Conservation (phyloP, 768 basidiomycete species). For the Cystobasidium tubakii region DNA sequence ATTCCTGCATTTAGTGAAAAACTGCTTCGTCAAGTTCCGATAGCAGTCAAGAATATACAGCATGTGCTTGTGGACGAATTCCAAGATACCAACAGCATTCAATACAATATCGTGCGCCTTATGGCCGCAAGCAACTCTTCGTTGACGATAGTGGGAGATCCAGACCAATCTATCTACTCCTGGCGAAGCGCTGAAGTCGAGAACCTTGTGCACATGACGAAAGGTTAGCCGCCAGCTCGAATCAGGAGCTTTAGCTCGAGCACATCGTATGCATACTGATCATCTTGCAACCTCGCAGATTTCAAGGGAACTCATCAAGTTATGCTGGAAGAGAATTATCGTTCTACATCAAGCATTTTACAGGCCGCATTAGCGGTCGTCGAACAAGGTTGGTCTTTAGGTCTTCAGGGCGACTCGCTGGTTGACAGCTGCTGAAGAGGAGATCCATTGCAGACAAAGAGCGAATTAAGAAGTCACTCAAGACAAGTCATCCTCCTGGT, state of each 20-base stretch:
- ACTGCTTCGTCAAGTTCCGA: conserved; percentile 55
- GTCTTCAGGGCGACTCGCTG: too few relatives aligned
- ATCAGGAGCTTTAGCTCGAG: too few relatives aligned
- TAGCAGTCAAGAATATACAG: conserved; percentile 58
- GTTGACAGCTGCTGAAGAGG: too few relatives aligned
- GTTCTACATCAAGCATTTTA: conserved; percentile 72
- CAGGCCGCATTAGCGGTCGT: conserved; percentile 69
- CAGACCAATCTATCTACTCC: conserved; percentile 72
- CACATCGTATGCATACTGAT: conserved; percentile 66
- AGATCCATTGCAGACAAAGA: conserved; percentile 58
- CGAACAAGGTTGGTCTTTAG: conserved; percentile 70
- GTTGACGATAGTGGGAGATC: conserved; percentile 78
- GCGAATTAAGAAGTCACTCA: conserved; percentile 68
- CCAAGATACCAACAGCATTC: conserved; percentile 74
- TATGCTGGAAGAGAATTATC: conserved; percentile 77
- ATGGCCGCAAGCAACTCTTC: conserved; percentile 57
- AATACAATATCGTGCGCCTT: conserved; percentile 70
- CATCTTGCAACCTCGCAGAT: conserved; percentile 67
- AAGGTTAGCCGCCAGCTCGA: conserved; percentile 66
- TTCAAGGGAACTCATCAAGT: conserved; percentile 64
- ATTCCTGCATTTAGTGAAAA: conserved; percentile 5
- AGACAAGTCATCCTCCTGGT: conserved; percentile 63
- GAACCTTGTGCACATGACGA: conserved; percentile 53
- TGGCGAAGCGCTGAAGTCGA: conserved; percentile 21
- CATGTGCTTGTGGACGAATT: conserved; percentile 78